Percentiles rank a stretch among this genome's conserved stretches.
These are phyloP conservation scores for Penicillium canescens DNA, from an alignment of 495 filamentous ascomycete species.

Conservation along the genomic window DNA sequence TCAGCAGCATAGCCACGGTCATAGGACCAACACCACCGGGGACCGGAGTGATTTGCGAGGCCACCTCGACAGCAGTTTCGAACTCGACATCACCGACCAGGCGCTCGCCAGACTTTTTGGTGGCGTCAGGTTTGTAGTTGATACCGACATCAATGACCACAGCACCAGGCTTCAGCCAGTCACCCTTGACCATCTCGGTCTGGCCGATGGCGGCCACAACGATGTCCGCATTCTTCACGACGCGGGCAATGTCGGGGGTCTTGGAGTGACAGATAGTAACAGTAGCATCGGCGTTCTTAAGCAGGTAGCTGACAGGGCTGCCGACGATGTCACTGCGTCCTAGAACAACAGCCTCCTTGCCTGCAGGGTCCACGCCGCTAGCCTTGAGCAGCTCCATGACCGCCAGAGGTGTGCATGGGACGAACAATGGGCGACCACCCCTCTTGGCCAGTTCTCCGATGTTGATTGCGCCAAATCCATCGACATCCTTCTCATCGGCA, in stretches of 20 bases:
- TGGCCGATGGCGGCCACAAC: conserved; percentile 90
- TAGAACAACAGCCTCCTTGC: conserved; percentile 93
- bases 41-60: conserved; percentile 94
- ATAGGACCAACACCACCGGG: conserved; percentile 97
- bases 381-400: conserved; percentile 90
- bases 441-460: conserved; percentile 96
- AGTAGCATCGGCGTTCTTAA: conserved; percentile 94
- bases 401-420: conserved; percentile 94
- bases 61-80: conserved; percentile 80
- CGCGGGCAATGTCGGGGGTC: conserved; percentile 68
- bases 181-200: conserved; percentile 84
- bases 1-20: conserved; percentile 94
- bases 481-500: conserved; percentile 92
- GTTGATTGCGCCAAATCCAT: conserved; percentile 91
- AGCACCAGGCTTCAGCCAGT: conserved; percentile 90
- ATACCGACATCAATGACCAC: conserved; percentile 98
- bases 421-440: conserved; percentile 82
- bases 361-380: conserved; percentile 76
- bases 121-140: conserved; percentile 92
- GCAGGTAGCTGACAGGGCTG: conserved; percentile 90
- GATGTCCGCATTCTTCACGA: conserved; percentile 84
- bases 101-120: conserved; percentile 88
- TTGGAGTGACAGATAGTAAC: conserved; percentile 95
- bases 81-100: conserved; percentile 97
- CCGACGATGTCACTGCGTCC: conserved; percentile 97